Evolutionary conservation across 169 alveolate genomes (phyloP), one percentile per base, ranked within the genome.

Genomic region (Perkinsus olseni): DNA sequence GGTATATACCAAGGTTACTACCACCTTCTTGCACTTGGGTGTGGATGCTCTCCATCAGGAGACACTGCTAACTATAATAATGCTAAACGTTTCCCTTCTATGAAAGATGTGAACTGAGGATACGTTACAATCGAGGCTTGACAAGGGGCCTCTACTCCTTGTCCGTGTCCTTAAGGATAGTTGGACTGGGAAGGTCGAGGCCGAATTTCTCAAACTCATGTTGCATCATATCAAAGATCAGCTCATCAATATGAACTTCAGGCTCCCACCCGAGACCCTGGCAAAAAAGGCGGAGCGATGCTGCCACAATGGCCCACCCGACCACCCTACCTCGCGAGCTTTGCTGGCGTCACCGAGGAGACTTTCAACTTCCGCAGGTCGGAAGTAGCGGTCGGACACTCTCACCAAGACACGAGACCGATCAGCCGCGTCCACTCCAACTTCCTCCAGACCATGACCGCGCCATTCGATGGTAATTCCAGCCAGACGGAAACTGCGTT

Each of bases 271-370:
- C 90, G 38, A 92, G 94, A 38, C 39, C 36, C 45, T 8, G 37
- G 38, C 21, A 10, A n/a, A 82, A 8, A 6, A 28, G 38, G 28
- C 28, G 34, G 91, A 0, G 20, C 13, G 74, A 13, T 28, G 48
- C 62, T 8, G n/a, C 11, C 31, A 1, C 38, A 10, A 24, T 28
- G 4, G 37, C 34, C 38, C 21, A 6, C 36, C 36, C 39, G 28
- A n/a, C 92, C 31, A n/a, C 11, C 50, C 38, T 4, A 28, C 45
- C 38, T 34, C n/a, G 0, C 91, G 90, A 6, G 97, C 97, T 91
- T 95, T 95, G 28, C 96, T 93, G 38, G 96, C 95, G 74, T 96
- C 96, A 8, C 97, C 97, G n/a, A 92, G 92, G 51, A 96, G 94
- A 0, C 92, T 91, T 38, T 93, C 93, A 21, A 96, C 97, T 74